Evolutionary conservation across 2,329 filamentous ascomycete genomes (phyloP), one percentile per base, ranked within the genome.

Genomic region (Venturia nashicola): DNA sequence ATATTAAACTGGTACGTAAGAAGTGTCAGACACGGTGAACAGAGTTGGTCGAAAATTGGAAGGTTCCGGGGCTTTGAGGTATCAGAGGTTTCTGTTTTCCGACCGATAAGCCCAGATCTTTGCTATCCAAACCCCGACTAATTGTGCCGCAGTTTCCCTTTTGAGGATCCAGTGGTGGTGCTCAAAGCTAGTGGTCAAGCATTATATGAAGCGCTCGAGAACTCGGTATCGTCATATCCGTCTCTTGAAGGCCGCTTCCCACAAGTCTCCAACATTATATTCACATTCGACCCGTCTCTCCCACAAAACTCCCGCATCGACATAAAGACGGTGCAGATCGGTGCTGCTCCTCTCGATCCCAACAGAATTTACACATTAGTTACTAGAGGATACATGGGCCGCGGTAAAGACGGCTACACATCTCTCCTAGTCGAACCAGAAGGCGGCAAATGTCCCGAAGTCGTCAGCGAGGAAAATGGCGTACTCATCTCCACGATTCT

Each of bases 141-240:
- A 60, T 32, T 20, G 16, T 34, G 68, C 5, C 32, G 55, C 69
- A 75, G 74, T 71, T 96, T 96, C 68, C 92, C 92, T 0, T 96
- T 97, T 69, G 91, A 96, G 71, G 91, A 96, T 67, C 91, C 91
- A 0, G 88, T 92, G 1, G 87, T 96, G 0, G 84, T 95, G 4
- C 78, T 96, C 65, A 83, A 82, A 42, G 80, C 91, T 5, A 85
- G 79, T 0, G 92, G 92, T 0, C 79, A 84, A 68, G 88, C 86
- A 0, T 84, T 97, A 40, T 79, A 86, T 70, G 86, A 85, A n/a
- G 91, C 91, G 0, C 74, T 96, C 1, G 91, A 96, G 73, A 96
- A 96, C 69, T 85, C 87, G 0, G 86, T 97, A 0, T 87, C 86
- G 51, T 82, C 85, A 69, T 89, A 94, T 67, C 92, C 91, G 0